Base-by-base conservation (phyloP, 2,329 filamentous ascomycete species). In the Aspergillus fijiensis region DNA sequence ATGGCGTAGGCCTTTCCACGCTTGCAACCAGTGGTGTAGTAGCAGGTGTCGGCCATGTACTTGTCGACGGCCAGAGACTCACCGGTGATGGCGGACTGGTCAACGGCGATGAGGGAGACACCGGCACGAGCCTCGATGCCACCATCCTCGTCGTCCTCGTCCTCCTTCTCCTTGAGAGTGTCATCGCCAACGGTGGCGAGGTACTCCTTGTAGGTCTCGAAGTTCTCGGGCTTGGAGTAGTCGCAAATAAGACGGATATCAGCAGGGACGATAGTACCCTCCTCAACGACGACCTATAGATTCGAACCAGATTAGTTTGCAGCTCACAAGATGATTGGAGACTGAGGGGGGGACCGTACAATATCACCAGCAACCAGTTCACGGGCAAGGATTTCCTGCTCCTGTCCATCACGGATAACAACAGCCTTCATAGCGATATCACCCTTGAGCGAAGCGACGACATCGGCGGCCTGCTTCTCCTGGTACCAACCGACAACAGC, bases 21-120 rank as follows among this genome's bases (percentile, higher is more conserved):
- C 84, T 91, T 92, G 83, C 89, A 91, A 70, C 89, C 89, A 65
- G 89, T 91, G 63, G 89, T 91, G 81, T 91, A 91, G 83, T 90
- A 91, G 73, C 88, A 83, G 63, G 84, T 80, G 71, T 91, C 89
- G 63, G 88, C 87, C 85, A 92, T 89, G 80, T 89, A 75, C 72
- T 75, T 75, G 70, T 75, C 73, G 67, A 75, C 73, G 66, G 89
- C 89, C 66, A 91, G 86, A 62, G 89, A 92, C 77, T 91, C 89
- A 79, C 89, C 89, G 69, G 89, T 91, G 77, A 92, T 91, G 77
- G 89, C 89, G 73, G 89, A 91, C 80, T 91, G 89, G 81, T 92
- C 89, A 69, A 86, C 85, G 65, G 89, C 89, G 71, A 91, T 80
- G 67, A 91, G 83, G 47, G 73, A 82, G 70, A 87, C 84, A 67